phyloP scores from a whole-genome alignment of 2,329 filamentous ascomycete species.

The Colletotrichum phormii region DNA sequence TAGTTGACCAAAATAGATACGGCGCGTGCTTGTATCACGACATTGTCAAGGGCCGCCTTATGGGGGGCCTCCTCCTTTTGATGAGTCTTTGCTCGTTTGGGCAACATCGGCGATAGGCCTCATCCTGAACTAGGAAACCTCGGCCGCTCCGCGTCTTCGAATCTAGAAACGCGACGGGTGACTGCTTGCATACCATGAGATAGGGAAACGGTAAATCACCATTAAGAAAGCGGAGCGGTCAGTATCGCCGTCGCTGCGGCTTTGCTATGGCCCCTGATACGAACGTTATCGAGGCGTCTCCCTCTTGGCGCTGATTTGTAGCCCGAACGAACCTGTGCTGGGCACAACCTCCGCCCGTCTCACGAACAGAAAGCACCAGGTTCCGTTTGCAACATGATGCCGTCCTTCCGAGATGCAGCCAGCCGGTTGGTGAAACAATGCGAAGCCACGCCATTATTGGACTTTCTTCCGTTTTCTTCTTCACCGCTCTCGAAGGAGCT shows the following conservation, averaged over 20 bases:
- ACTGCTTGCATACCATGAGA: constrained; percentile 1
- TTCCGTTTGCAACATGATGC: constrained; percentile 13
- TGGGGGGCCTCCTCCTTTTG: not conserved
- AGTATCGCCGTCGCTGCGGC: not conserved
- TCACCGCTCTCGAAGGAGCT: constrained; percentile 22
- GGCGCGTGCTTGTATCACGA: constrained; percentile 2
- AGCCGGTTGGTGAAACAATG: constrained; percentile 3
- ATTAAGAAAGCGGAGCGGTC: not conserved
- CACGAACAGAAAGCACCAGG: not conserved
- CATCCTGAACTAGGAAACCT: not conserved
- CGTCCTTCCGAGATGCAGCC: constrained; percentile 16
- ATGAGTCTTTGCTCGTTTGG: not conserved
- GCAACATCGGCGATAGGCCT: not conserved
- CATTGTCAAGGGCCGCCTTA: not conserved
- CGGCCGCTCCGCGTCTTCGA: not conserved
- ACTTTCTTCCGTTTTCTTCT: not conserved
- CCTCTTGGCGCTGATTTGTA: not conserved
- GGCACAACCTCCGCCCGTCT: not conserved
- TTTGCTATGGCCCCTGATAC: not conserved
- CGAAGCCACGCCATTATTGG: not conserved
- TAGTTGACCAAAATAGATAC: not conserved
- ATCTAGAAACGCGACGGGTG: constrained; percentile 14
- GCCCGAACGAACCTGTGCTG: not conserved
- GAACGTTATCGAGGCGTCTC: not conserved
- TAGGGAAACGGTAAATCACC: not conserved